A percentile compares a stretch with the other conserved stretches of the same genome.
Conservation (phyloP, 2,329 filamentous ascomycete species). For the Pyrenochaeta sp. region DNA sequence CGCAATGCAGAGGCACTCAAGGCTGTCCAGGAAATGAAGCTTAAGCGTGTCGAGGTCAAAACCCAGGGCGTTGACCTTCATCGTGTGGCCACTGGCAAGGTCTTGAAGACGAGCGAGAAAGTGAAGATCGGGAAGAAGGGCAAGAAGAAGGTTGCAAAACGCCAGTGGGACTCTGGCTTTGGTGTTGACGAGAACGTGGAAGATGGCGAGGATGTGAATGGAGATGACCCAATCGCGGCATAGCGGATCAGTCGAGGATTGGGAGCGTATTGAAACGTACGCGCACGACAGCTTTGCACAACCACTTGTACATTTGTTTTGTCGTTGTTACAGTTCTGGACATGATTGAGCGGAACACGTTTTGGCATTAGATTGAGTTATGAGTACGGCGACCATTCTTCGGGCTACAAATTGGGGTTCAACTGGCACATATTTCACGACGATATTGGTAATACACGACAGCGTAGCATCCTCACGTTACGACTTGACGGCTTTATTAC, state of each 20-base stretch:
- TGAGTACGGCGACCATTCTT: too few relatives aligned
- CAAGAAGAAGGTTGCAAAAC: slow-evolving; percentile 33
- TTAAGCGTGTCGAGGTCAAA: slow-evolving; percentile 41
- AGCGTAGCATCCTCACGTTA: not conserved
- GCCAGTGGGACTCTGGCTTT: slow-evolving; percentile 47
- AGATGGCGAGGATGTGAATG: slow-evolving; percentile 19
- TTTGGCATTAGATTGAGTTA: not conserved
- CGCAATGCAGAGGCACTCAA: slow-evolving; percentile 39
- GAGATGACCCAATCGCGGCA: slow-evolving; percentile 26
- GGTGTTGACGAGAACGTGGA: slow-evolving; percentile 35
- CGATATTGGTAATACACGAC: not conserved
- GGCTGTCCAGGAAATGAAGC: slow-evolving; percentile 44
- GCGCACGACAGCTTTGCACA: not conserved
- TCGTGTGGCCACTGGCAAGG: slow-evolving; percentile 39
- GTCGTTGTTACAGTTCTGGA: not conserved
- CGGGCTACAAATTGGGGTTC: too few relatives aligned
- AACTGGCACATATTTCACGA: too few relatives aligned
- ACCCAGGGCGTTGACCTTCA: slow-evolving; percentile 34
- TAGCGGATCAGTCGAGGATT: not conserved
- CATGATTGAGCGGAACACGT: not conserved
- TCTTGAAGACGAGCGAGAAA: slow-evolving; percentile 41
- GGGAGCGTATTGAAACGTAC: not conserved
- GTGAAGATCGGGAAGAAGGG: slow-evolving; percentile 45
- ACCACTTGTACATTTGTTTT: not conserved
- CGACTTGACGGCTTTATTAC: slow-evolving; percentile 4